Conservation (phyloP, 495 filamentous ascomycete genomes). For the Penicillium riverlandense region DNA sequence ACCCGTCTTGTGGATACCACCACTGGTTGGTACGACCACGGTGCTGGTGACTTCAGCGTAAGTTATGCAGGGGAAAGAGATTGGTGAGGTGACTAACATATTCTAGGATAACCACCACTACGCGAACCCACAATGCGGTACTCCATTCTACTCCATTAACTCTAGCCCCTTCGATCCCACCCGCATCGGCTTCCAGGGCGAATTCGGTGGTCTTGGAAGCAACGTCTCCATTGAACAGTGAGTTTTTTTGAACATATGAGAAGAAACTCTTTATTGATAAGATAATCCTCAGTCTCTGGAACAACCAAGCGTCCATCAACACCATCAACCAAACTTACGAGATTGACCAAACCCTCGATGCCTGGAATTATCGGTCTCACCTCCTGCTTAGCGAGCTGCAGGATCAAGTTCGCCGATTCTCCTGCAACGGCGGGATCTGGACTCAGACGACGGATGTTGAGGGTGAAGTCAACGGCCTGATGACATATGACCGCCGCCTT, state of each 20-base stretch:
- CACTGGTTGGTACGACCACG: slow-evolving; percentile 56
- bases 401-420: slow-evolving; percentile 49
- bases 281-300: slow-evolving; percentile 37
- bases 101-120: slow-evolving; percentile 57
- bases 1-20: slow-evolving; percentile 53
- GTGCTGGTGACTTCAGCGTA: slow-evolving; percentile 49
- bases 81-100: too few relatives aligned
- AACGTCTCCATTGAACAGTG: slow-evolving; percentile 48
- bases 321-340: slow-evolving; percentile 62
- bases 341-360: slow-evolving; percentile 45
- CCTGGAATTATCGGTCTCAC: slow-evolving; percentile 59
- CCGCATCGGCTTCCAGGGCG: slow-evolving; percentile 60
- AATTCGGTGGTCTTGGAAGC: slow-evolving; percentile 60
- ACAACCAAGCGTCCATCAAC: slow-evolving; percentile 45
- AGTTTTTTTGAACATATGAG: too few relatives aligned
- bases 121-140: slow-evolving; percentile 61
- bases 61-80: too few relatives aligned
- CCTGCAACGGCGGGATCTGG: slow-evolving; percentile 53
- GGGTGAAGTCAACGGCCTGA: slow-evolving; percentile 62
- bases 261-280: too few relatives aligned
- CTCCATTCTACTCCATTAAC: slow-evolving; percentile 50
- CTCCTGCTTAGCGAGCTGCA: slow-evolving; percentile 44
- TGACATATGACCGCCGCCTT: slow-evolving; percentile 57
- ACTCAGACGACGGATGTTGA: slow-evolving; percentile 72
- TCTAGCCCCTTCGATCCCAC: slow-evolving; percentile 50